These are phyloP conservation scores for Podosphaera fusca DNA, from an alignment of 2,329 filamentous ascomycete species.

Conservation along the genomic window DNA sequence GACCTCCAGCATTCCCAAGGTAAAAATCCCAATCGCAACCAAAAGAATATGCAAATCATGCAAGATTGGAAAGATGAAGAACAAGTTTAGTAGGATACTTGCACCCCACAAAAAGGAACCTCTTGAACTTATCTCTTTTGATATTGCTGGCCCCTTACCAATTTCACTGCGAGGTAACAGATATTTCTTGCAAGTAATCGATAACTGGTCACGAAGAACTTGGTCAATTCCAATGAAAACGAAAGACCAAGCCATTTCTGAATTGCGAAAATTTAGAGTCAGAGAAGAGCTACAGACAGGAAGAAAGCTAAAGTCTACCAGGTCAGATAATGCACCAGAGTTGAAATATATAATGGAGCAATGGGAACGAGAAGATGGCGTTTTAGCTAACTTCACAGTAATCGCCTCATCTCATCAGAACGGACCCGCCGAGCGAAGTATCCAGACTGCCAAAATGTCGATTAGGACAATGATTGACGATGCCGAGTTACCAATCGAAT, in stretches of 20 bases:
- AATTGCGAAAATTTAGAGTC: background rate
- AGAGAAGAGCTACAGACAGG: too few relatives aligned
- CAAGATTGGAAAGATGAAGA: background rate
- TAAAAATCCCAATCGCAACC: background rate
- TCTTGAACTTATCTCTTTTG: background rate
- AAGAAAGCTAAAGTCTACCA: too few relatives aligned
- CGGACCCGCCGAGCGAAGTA: background rate
- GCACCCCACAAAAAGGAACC: background rate
- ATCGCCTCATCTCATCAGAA: constrained; percentile 1
- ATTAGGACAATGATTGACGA: too few relatives aligned
- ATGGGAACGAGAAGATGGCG: constrained; percentile 1
- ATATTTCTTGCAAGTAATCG: background rate
- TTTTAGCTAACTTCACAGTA: background rate
- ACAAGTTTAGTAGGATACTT: background rate
- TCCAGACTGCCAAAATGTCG: too few relatives aligned
- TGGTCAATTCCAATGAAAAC: background rate
- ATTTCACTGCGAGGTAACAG: background rate
- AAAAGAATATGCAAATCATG: background rate
- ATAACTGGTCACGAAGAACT: background rate
- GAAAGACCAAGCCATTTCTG: background rate
- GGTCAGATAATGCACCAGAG: too few relatives aligned
- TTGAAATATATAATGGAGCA: background rate
- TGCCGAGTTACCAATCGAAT: too few relatives aligned
- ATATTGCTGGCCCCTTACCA: background rate
- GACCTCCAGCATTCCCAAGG: background rate